Percentiles rank a stretch among this genome's conserved stretches.
These are phyloP conservation scores for Cunninghamia lanceolata DNA, from an alignment of 75 land plant species.

Conservation along the genomic window DNA sequence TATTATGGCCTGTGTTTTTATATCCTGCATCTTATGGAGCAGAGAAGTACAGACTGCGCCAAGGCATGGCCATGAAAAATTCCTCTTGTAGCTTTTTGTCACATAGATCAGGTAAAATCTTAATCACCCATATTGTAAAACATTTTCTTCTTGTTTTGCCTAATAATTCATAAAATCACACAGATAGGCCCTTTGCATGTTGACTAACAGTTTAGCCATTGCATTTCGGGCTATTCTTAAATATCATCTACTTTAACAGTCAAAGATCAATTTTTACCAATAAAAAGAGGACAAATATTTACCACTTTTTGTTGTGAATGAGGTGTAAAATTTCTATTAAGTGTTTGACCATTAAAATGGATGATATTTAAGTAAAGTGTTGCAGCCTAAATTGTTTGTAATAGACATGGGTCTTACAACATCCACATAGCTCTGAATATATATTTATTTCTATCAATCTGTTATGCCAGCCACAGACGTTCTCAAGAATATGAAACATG, in stretches of 20 bases:
- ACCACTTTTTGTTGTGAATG: too few species aligned
- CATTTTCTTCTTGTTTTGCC: background rate
- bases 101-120: background rate
- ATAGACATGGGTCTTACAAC: background rate
- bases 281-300: too few species aligned
- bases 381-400: background rate
- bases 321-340: too few species aligned
- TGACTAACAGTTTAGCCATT: background rate
- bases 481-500: background rate
- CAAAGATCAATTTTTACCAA: too few species aligned
- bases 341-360: too few species aligned
- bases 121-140: background rate
- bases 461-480: background rate
- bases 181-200: too few species aligned
- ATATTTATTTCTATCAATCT: background rate
- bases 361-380: too few species aligned
- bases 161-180: background rate
- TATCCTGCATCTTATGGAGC: slow-evolving; percentile 9
- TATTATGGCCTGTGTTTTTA: background rate
- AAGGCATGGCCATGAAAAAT: background rate
- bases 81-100: background rate
- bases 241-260: too few species aligned
- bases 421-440: background rate
- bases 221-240: too few species aligned
- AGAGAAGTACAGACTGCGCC: background rate